phyloP scores from a whole-genome alignment of 768 basidiomycete species.

The Naganishia onofrii region DNA sequence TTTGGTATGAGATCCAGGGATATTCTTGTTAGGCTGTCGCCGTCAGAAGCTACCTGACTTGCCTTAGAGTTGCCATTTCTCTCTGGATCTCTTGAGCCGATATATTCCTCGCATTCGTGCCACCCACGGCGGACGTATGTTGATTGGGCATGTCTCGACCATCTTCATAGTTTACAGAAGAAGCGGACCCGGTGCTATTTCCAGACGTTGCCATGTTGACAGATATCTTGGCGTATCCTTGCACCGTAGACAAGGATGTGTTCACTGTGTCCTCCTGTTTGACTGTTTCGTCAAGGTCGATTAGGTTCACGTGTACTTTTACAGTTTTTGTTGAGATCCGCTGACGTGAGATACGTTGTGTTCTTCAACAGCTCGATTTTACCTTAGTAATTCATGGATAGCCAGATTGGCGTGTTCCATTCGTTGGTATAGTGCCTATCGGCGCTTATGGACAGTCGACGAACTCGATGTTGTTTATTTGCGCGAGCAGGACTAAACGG shows the following conservation, averaged over 20 bases:
- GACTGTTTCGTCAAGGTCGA: neutral
- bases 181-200: neutral
- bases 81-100: slow-evolving; percentile 50
- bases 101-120: slow-evolving; percentile 29
- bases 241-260: neutral
- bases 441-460: neutral
- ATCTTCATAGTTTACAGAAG: neutral
- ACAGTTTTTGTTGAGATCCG: neutral
- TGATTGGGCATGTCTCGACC: slow-evolving; percentile 1
- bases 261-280: neutral
- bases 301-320: neutral
- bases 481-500: neutral
- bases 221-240: neutral
- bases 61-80: slow-evolving; percentile 48
- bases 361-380: neutral
- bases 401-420: neutral
- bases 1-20: slow-evolving; percentile 32
- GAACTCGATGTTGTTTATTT: neutral
- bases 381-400: neutral
- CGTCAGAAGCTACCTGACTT: slow-evolving; percentile 17
- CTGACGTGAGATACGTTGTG: neutral
- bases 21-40: slow-evolving; percentile 32
- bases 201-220: neutral
- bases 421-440: neutral
- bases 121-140: neutral